Evolutionary conservation across 2,329 filamentous ascomycete species (phyloP).

Genomic region (Epichloe coenophiala): DNA sequence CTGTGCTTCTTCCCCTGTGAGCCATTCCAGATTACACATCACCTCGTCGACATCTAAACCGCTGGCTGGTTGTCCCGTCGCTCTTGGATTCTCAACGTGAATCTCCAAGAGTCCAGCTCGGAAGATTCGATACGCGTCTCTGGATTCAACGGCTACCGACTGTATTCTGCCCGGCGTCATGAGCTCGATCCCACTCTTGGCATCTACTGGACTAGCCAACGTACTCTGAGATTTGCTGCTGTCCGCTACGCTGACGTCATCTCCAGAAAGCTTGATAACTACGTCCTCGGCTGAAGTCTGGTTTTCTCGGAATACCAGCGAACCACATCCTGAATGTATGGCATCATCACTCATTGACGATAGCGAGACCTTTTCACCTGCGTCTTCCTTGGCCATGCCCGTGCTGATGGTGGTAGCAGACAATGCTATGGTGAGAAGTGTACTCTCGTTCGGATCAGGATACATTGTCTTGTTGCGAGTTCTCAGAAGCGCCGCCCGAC

Average conservation of each 20-base stretch:
- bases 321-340: not conserved
- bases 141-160: too few relatives aligned
- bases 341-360: too few relatives aligned
- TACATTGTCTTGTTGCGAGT: not conserved
- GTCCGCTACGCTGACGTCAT: not conserved
- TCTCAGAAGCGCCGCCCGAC: not conserved
- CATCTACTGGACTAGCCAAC: not conserved
- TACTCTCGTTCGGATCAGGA: conserved; percentile 1
- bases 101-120: not conserved
- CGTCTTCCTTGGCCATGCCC: not conserved
- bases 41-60: not conserved
- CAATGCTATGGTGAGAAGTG: not conserved
- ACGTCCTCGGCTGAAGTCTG: not conserved
- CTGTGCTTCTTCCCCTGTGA: not conserved
- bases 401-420: not conserved
- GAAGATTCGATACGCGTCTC: not conserved
- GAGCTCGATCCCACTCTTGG: not conserved
- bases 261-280: too few relatives aligned
- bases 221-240: not conserved
- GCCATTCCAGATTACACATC: not conserved
- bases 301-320: not conserved
- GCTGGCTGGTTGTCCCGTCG: not conserved
- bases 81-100: not conserved
- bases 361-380: not conserved
- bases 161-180: not conserved